phyloP scores from a whole-genome alignment of 805 yeast species.

The Teunomyces tritomae region DNA sequence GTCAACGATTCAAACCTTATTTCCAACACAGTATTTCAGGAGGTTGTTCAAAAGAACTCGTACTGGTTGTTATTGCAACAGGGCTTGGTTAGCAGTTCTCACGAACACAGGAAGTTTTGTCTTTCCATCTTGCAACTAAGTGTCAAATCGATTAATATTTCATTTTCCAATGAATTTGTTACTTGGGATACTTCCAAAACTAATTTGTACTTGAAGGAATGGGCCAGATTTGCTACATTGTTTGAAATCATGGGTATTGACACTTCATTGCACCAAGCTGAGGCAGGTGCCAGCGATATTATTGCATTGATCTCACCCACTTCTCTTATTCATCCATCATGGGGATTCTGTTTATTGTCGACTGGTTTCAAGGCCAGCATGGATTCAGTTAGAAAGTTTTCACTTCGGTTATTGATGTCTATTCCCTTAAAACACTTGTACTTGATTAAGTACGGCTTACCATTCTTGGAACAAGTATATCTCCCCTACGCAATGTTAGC shows the following conservation, averaged over 20 bases:
- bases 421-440: constrained; percentile 46
- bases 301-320: constrained; percentile 47
- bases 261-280: constrained; percentile 81
- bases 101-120: constrained; percentile 68
- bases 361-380: constrained; percentile 74
- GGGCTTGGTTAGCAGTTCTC: constrained; percentile 53
- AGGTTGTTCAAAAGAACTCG: constrained; percentile 19
- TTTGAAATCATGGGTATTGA: constrained; percentile 82
- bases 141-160: constrained; percentile 40
- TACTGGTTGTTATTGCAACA: constrained; percentile 56
- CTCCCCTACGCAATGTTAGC: constrained; percentile 66
- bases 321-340: constrained; percentile 58
- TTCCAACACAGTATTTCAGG: constrained; percentile 23
- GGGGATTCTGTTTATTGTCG: constrained; percentile 72
- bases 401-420: constrained; percentile 53
- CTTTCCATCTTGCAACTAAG: constrained; percentile 65
- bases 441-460: constrained; percentile 33
- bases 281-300: constrained; percentile 70
- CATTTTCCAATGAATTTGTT: constrained; percentile 38
- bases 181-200: constrained; percentile 38
- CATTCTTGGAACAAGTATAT: constrained; percentile 46
- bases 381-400: constrained; percentile 71
- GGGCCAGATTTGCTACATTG: constrained; percentile 73
- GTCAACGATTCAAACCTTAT: constrained; percentile 27
- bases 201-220: constrained; percentile 42